Base-by-base conservation (phyloP, 2,329 filamentous ascomycete species). In the Aureobasidium sp. region DNA sequence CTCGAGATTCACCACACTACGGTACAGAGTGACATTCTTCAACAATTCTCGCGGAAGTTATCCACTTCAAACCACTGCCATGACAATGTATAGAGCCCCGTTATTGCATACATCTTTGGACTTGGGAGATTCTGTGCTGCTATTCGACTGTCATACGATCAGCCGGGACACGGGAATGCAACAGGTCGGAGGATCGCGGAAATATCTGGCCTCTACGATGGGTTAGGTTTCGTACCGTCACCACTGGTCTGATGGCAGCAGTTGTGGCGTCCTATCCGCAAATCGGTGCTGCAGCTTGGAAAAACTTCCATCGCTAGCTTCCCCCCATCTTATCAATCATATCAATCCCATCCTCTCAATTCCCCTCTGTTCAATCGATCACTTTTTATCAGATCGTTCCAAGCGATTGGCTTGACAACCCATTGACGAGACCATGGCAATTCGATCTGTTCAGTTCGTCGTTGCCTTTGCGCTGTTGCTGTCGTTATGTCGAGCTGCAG, bases 391-490 rank as follows among this genome's bases (percentile, higher is more conserved):
- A 48, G 44, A 48, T 48, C 44, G 22, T 45, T 34, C 8, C 29
- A 8, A 29, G 27, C 24, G 8, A 49, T 38, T 16, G 6, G 22
- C 17, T 55, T 35, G 37, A n/a, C 14, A 10, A 6, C 30, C 21
- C 37, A 16, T 49, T 34, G 6, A 6, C 14, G 12, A 21, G 5
- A 37, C 49, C 14, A 77, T 77, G 74, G 70, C 70, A 19, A 59
- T 71, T 38, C 75, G 72, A 22, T 54, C 75, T 45, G 72, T 69
- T 1, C 70, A 64, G 55, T 70, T 74, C 57, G 63, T 74, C 41
- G 59, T 70, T 55, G 57, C 68, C 60, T 58, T 62, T 66, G 44
- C 60, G 47, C 27, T 59, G 57, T 34, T 68, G 54, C 54, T 69
- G 19, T 44, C 58, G 24, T 57, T 60, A 55, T 48, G 44, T 39